Conservation (phyloP, 306 rosid genomes). For the Clitoria ternatea region DNA sequence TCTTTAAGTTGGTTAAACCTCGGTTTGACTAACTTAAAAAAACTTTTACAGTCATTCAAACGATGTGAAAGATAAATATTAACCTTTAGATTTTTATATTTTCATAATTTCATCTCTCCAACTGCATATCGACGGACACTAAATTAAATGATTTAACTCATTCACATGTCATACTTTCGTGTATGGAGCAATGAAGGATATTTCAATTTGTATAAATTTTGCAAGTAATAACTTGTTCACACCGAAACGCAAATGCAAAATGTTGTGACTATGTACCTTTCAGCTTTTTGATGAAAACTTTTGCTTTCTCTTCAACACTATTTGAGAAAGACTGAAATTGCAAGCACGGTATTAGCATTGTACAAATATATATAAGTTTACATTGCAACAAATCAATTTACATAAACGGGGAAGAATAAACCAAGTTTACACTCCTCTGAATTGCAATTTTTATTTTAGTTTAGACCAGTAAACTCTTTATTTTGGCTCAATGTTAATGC, state of each 20-base stretch:
- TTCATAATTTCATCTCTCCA: no score
- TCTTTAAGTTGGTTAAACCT: no score
- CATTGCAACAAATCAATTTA: not conserved
- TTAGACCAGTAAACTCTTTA: not conserved
- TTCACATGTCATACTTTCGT: no score
- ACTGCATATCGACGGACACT: no score
- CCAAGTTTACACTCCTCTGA: not conserved
- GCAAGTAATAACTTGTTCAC: not conserved
- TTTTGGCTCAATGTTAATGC: not conserved
- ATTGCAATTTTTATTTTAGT: not conserved
- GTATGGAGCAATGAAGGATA: no score
- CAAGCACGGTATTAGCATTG: not conserved
- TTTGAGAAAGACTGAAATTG: slow-evolving; percentile 63
- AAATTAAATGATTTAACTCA: no score
- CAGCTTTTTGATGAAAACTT: slow-evolving; percentile 71
- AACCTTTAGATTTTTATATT: no score
- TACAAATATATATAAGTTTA: not conserved
- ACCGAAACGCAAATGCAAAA: not conserved
- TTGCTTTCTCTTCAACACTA: slow-evolving; percentile 83
- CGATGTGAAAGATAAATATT: no score
- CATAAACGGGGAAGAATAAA: not conserved
- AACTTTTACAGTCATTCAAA: no score
- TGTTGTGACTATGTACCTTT: slow-evolving; percentile 45
- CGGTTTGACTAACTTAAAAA: no score
- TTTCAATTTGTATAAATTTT: no score